Base-by-base conservation (phyloP, 1,139 yeast species). In the Suhomyces atakaporum region DNA sequence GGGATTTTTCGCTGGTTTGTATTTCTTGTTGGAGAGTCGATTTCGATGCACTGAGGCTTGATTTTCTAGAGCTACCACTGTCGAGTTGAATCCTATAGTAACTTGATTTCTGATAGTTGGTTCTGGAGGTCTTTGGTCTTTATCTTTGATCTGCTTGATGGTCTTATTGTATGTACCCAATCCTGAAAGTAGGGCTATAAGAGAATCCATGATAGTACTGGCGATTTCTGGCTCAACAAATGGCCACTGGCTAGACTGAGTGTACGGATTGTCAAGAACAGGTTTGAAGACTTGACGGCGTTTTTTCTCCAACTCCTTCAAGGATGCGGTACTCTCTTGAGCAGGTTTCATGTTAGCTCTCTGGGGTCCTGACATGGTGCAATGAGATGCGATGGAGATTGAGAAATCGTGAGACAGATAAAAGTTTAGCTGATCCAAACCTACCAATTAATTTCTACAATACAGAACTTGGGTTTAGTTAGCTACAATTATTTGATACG, bases 261-360 rank as follows among this genome's bases (percentile, higher is more conserved):
- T 73, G 49, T 62, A 79, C 3, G 86, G 84, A 44, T 77, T 79
- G 24, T 79, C 81, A 14, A 81, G 62, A 4, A 81, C 64, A 0
- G 86, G 84, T 50, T 78, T 80, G 54, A 75, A 77, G 3, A 79
- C 76, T 42, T 76, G 79, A 12, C 71, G 62, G 36, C 74, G 62
- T 45, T 70, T 73, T 37, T 58, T 59, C 33, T 73, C 78, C 3
- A 63, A 44, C 31, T 67, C 74, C 41, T 72, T 67, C 4, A 71
- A 42, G 0, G 76, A 68, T 9, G 14, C 23, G 22, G 16, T 14
- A 9, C 16, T 26, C 3, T 27, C 30, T 6, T 24, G 23, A 23
- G 9, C 15, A 1, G 16, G 29, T 5, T 13, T 9, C 8, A 5
- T 15, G 12, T 12, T 24, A 12, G 26, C 4, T n/a, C 7, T 7